Conservation (phyloP, 371 early-diverging fungal species). For the Fennellomyces sp. region DNA sequence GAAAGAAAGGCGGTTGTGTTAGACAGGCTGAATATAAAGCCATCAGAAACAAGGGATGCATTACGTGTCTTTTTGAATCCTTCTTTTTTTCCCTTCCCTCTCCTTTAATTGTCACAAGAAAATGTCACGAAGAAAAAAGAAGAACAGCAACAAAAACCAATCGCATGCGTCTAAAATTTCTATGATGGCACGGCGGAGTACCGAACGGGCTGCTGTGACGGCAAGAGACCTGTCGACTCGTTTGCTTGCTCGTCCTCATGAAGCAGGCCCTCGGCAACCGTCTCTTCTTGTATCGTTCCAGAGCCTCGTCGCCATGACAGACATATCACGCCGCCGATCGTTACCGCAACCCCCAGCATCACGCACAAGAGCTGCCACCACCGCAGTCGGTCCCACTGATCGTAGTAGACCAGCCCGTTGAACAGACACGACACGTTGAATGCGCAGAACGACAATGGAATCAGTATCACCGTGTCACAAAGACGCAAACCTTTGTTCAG, state of each 20-base stretch:
- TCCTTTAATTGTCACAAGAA: conserved; percentile 4
- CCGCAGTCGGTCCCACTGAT: conserved; percentile 70
- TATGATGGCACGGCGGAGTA: background rate
- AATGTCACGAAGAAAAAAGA: conserved; percentile 2
- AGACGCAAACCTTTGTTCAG: conserved; percentile 76
- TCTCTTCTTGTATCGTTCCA: conserved; percentile 12
- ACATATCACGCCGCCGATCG: conserved; percentile 68
- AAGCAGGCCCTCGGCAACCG: background rate
- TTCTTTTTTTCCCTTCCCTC: background rate
- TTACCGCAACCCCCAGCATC: conserved; percentile 63
- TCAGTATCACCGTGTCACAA: conserved; percentile 78
- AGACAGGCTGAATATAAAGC: too few relatives aligned
- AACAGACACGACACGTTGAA: conserved; percentile 79
- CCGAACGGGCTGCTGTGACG: background rate
- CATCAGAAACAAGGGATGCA: background rate
- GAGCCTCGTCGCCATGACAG: conserved; percentile 55
- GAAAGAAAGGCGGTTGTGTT: background rate
- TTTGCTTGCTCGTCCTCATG: background rate
- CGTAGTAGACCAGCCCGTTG: conserved; percentile 81
- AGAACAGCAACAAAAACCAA: background rate
- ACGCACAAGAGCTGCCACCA: conserved; percentile 71
- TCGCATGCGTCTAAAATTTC: too few relatives aligned
- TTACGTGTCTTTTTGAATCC: background rate
- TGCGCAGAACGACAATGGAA: conserved; percentile 80
- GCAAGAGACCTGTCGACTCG: background rate